A percentile compares a stretch with the other conserved stretches of the same genome.
phyloP scores from a whole-genome alignment of 1,284 basidiomycete species.

The Leccinum solheimii region DNA sequence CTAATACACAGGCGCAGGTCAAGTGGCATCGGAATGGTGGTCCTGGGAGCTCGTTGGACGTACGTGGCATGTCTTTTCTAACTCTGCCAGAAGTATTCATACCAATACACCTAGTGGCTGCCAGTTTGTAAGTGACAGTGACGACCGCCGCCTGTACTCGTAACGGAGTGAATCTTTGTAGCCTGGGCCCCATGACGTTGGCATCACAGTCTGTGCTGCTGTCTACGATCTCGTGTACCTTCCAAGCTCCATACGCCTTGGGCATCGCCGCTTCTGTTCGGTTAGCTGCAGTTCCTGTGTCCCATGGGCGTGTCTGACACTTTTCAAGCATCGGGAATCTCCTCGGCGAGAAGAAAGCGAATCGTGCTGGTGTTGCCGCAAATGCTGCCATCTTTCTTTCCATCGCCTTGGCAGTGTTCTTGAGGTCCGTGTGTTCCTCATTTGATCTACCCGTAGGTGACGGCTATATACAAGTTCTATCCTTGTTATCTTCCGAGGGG shows the following conservation, averaged over 20 bases:
- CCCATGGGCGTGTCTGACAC: not conserved
- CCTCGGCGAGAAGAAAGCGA: slow-evolving; percentile 69
- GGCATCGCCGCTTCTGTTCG: slow-evolving; percentile 83
- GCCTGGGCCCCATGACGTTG: slow-evolving; percentile 59
- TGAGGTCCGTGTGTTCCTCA: slow-evolving; percentile 48
- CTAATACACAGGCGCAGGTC: slow-evolving; percentile 9
- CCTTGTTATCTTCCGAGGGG: slow-evolving; percentile 70
- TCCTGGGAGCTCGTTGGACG: slow-evolving; percentile 20
- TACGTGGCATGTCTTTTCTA: slow-evolving; percentile 33
- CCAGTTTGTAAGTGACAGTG: slow-evolving; percentile 50
- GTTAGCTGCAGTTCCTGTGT: slow-evolving; percentile 37
- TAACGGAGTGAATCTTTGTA: slow-evolving; percentile 26
- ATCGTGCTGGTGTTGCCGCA: slow-evolving; percentile 66
- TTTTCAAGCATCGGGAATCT: slow-evolving; percentile 72
- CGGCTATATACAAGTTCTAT: slow-evolving; percentile 47
- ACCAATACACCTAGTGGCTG: slow-evolving; percentile 43
- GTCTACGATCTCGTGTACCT: slow-evolving; percentile 74
- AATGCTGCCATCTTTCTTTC: slow-evolving; percentile 64
- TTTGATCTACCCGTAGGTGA: slow-evolving; percentile 15
- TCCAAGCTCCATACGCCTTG: slow-evolving; percentile 83
- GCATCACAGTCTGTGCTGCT: slow-evolving; percentile 77
- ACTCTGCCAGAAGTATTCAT: not conserved
- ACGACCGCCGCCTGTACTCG: not conserved
- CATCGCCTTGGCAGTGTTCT: slow-evolving; percentile 55
- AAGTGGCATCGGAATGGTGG: slow-evolving; percentile 13